Evolutionary conservation across 2,329 filamentous ascomycete species (phyloP).

Genomic region (Aureobasidium sp.): DNA sequence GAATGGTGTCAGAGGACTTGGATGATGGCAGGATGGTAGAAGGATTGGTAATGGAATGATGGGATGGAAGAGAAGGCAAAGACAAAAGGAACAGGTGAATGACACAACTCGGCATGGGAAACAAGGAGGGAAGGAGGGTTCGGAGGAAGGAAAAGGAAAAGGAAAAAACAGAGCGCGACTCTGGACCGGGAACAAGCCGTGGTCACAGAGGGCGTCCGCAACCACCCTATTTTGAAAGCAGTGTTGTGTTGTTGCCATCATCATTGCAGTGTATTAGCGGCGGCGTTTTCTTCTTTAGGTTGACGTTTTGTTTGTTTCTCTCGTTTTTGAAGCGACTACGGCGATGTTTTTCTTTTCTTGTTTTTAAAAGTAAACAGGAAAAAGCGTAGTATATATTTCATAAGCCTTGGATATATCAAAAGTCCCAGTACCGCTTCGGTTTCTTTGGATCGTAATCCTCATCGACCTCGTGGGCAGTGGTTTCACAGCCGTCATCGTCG

Average conservation of each 20-base stretch:
- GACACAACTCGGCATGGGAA: background rate
- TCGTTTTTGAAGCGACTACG: background rate
- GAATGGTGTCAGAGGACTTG: background rate
- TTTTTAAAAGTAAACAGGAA: background rate
- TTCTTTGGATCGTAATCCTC: background rate
- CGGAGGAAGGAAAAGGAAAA: background rate
- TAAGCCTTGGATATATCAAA: background rate
- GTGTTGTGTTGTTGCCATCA: background rate
- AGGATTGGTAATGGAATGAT: background rate
- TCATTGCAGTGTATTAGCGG: conserved; percentile 4
- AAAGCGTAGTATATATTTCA: background rate
- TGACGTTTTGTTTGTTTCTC: background rate
- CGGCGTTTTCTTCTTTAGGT: background rate
- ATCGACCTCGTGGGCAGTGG: background rate
- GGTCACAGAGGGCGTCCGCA: background rate
- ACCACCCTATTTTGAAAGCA: background rate
- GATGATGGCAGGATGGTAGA: background rate
- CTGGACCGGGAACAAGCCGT: background rate
- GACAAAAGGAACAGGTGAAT: background rate
- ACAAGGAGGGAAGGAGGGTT: background rate
- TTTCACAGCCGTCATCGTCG: background rate
- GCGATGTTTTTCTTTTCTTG: background rate
- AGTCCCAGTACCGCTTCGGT: background rate
- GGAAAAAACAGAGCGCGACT: background rate
- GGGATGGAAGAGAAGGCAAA: background rate